Base-by-base conservation (phyloP, 1,284 basidiomycete genomes). In the Rhodotorula sp. region DNA sequence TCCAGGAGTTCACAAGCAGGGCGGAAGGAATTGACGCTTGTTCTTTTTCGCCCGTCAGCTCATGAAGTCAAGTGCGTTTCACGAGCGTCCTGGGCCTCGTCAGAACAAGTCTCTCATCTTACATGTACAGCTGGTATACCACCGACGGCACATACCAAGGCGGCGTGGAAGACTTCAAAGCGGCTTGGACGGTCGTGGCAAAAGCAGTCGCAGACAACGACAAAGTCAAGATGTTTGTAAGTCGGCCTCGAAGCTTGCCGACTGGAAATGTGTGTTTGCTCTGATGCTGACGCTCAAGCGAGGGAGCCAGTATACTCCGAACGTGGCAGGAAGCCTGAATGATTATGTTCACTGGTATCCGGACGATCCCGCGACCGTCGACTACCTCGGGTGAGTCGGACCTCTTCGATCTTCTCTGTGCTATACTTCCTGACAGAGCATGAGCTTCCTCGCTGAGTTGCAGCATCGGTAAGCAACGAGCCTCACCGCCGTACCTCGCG, bases 161-260 rank as follows among this genome's bases (percentile, higher is more conserved):
- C 18, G 60, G 38, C 34, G 77, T 76, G 3, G 63, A 64, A 7
- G 80, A 75, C 50, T 82, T 81, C 78, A 81, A 81, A 68, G 75
- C 74, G 2, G 81, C 78, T 21, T 82, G 80, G 80, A 74, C 75
- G 0, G 76, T 74, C 12, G 80, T 82, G 4, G 74, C 78, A 14
- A 74, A 69, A 1, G 80, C 80, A 1, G 71, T 73, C 26, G 71
- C 76, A 50, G 64, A 76, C n/a, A 78, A 78, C 52, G 76, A 77
- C 23, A 66, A 69, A 31, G 80, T 80, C 52, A 80, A 80, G 69
- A 68, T 71, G 70, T 71, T 71, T 31, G 79, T 80, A 72, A 76
- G 78, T 72, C 76, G 34, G 7, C 6, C 34, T 34, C 34, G 34
- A 34, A 8, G 8, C 34, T 4, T 8, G 34, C 34, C 34, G 34